Percentiles rank a stretch among this genome's conserved stretches.
These are phyloP conservation scores for Microdochium paspali DNA, from an alignment of 2,329 filamentous ascomycete species.

Conservation along the genomic window DNA sequence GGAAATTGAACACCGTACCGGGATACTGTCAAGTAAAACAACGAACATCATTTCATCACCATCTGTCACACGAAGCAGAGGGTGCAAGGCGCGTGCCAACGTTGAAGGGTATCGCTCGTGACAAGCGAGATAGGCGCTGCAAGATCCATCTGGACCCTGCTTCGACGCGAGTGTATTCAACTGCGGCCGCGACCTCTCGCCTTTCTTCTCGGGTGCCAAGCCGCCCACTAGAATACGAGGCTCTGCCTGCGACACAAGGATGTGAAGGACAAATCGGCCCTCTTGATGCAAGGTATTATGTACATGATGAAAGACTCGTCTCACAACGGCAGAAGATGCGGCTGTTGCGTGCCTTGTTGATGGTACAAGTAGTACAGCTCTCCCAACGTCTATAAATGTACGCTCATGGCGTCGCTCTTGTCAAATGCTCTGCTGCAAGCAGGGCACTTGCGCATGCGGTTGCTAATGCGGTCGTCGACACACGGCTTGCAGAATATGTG, in stretches of 20 bases:
- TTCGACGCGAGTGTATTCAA: background rate
- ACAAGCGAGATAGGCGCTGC: background rate
- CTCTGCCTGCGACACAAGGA: background rate
- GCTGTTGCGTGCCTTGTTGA: background rate
- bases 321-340: background rate
- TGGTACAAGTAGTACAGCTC: background rate
- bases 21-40: too few relatives aligned
- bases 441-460: constrained; percentile 89
- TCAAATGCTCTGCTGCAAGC: constrained; percentile 91
- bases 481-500: constrained; percentile 91
- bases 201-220: too few relatives aligned
- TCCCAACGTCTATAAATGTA: constrained; percentile 29
- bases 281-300: background rate
- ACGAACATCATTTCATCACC: background rate
- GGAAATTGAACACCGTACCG: too few relatives aligned
- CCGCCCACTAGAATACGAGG: background rate
- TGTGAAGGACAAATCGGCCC: background rate
- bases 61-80: background rate
- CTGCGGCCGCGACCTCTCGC: background rate
- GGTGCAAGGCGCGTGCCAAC: background rate
- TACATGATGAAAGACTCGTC: background rate
- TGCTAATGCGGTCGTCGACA: constrained; percentile 79
- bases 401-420: constrained; percentile 76
- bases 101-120: background rate
- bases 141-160: background rate